Conservation (phyloP, 1,284 basidiomycete genomes). For the Mixia osmundae region DNA sequence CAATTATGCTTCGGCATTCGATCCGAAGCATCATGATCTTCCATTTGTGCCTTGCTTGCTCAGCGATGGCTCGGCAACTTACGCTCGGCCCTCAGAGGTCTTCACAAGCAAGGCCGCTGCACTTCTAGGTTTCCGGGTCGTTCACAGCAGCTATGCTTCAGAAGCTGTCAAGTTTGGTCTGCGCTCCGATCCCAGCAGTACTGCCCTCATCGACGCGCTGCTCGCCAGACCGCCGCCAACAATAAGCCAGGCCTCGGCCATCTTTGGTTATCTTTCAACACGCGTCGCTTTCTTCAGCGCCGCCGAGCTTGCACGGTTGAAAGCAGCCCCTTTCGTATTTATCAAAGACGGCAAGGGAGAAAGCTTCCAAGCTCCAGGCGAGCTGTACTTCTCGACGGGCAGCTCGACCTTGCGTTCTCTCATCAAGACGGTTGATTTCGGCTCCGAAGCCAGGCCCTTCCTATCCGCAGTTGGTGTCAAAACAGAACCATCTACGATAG, state of each 20-base stretch:
- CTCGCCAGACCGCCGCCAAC: slow-evolving; percentile 38
- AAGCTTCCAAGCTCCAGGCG: slow-evolving; percentile 19
- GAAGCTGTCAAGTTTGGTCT: slow-evolving; percentile 54
- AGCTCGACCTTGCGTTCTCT: slow-evolving; percentile 17
- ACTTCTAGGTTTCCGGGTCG: slow-evolving; percentile 46
- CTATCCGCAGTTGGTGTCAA: slow-evolving; percentile 67
- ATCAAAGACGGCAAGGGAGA: slow-evolving; percentile 12
- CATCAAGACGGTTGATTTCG: slow-evolving; percentile 79
- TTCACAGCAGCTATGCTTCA: slow-evolving; percentile 32
- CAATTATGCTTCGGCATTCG: neutral
- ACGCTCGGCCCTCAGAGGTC: slow-evolving; percentile 51
- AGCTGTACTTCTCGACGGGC: slow-evolving; percentile 33
- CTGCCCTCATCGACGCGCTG: slow-evolving; percentile 39
- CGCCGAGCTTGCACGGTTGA: slow-evolving; percentile 20
- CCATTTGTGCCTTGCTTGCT: slow-evolving; percentile 57
- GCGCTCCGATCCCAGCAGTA: slow-evolving; percentile 43
- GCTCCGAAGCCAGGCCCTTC: slow-evolving; percentile 55
- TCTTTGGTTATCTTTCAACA: slow-evolving; percentile 55
- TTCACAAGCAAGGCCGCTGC: slow-evolving; percentile 48
- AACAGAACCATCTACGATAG: slow-evolving; percentile 64
- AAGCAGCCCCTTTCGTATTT: slow-evolving; percentile 24
- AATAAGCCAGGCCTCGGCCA: slow-evolving; percentile 32
- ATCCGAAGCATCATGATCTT: slow-evolving; percentile 23
- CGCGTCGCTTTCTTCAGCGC: slow-evolving; percentile 17
- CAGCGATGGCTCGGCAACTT: slow-evolving; percentile 27